phyloP scores from a whole-genome alignment of 2,329 filamentous ascomycete species.

The Sporothrix globosa region DNA sequence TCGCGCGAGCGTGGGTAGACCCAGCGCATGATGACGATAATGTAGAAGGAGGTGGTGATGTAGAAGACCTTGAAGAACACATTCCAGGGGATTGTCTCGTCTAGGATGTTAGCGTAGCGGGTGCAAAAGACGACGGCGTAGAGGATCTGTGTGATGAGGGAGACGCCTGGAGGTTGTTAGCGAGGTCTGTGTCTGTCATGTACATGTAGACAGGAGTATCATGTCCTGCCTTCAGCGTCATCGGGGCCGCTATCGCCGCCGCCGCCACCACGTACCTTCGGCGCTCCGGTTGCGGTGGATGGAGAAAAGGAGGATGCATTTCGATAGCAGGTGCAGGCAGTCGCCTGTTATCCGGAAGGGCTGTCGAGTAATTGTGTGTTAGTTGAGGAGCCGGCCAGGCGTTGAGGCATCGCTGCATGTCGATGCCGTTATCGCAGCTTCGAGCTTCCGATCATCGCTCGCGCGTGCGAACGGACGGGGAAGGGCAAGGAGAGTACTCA shows the following conservation, averaged over 20 bases:
- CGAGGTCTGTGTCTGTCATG: background rate
- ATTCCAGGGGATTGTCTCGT: slow-evolving; percentile 65
- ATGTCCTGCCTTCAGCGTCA: background rate
- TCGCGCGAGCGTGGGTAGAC: slow-evolving; percentile 86
- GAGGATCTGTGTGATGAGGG: slow-evolving; percentile 85
- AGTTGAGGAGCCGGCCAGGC: slow-evolving; percentile 3
- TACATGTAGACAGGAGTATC: background rate
- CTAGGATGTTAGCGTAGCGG: slow-evolving; percentile 83
- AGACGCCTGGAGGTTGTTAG: slow-evolving; percentile 62
- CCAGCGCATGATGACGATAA: slow-evolving; percentile 83
- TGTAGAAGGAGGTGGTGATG: slow-evolving; percentile 80
- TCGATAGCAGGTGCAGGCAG: slow-evolving; percentile 80
- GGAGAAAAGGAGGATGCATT: slow-evolving; percentile 86
- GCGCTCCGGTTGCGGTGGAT: slow-evolving; percentile 88
- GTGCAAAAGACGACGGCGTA: slow-evolving; percentile 85
- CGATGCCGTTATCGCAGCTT: background rate
- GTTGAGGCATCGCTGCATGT: background rate
- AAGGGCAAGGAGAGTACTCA: background rate
- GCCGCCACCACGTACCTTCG: slow-evolving; percentile 60
- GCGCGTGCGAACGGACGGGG: background rate
- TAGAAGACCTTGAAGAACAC: slow-evolving; percentile 88
- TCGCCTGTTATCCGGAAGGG: slow-evolving; percentile 79
- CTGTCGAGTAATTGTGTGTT: slow-evolving; percentile 43
- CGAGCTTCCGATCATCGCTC: background rate
- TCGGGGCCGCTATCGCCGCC: no score